phyloP scores from a whole-genome alignment of 2,329 filamentous ascomycete genomes.

The Cladophialophora chaetospira region DNA sequence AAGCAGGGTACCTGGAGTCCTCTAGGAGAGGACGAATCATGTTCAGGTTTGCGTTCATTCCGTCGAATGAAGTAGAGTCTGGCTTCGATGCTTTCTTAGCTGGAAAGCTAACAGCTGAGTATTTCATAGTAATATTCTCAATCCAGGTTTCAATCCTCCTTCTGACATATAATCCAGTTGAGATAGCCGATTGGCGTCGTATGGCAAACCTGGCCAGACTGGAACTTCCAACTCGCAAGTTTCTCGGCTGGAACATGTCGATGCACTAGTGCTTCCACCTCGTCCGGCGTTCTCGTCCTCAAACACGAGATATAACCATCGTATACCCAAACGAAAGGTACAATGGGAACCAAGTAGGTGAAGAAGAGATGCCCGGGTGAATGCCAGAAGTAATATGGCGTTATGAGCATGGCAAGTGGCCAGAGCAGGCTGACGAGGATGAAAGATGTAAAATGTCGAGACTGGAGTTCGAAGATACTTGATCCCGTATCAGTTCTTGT shows the following conservation, averaged over 20 bases:
- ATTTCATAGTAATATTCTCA: no score
- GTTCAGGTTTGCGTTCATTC: neutral
- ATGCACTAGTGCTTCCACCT: conserved; percentile 63
- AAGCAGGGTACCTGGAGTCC: neutral
- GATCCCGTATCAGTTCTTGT: no score
- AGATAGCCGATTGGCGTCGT: conserved; percentile 33
- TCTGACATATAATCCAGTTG: conserved; percentile 34
- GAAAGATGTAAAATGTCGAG: conserved; percentile 59
- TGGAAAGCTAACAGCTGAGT: no score
- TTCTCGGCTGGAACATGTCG: conserved; percentile 25
- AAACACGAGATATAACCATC: conserved; percentile 70
- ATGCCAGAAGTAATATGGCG: conserved; percentile 44
- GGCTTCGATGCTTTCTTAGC: no score
- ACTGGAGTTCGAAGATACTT: conserved; percentile 73
- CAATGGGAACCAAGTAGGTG: conserved; percentile 65
- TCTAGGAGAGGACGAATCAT: neutral
- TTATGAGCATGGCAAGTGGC: conserved; percentile 37
- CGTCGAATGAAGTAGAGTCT: neutral
- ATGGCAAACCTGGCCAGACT: conserved; percentile 32
- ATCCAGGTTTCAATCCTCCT: conserved; percentile 22
- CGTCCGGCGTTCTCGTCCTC: conserved; percentile 66
- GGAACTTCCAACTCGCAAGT: conserved; percentile 31
- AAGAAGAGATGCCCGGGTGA: conserved; percentile 63
- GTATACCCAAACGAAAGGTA: conserved; percentile 68
- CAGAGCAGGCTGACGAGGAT: conserved; percentile 55